Base-by-base conservation (phyloP, 2,329 filamentous ascomycete species). In the Amauroascus verrucosus region DNA sequence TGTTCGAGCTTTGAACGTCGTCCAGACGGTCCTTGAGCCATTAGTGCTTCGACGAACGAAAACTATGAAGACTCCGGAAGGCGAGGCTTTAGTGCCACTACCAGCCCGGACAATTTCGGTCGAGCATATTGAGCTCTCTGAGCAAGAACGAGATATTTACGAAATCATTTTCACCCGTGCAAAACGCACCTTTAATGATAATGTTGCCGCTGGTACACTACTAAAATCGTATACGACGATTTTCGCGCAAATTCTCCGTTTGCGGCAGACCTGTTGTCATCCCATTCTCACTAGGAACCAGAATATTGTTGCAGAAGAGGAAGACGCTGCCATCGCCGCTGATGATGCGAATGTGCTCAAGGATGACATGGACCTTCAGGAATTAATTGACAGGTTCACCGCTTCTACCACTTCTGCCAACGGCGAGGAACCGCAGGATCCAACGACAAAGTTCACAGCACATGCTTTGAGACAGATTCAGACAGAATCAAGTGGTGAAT, bases 181-280 rank as follows among this genome's bases (percentile, higher is more conserved):
- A 0, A 95, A 91, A 66, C 79, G 82, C 50, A 86, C 90, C 0
- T 93, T 97, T 65, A 83, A 83, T 30, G 82, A 84, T 56, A 97
- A 95, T 55, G 78, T 95, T 11, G 88, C 95, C 65, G 88, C 87
- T 8, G 93, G 93, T 3, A 97, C 91, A 0, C 78, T 98, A 3
- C 81, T 97, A 75, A 96, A 95, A 67, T 90, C 89, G 0, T 98
- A 90, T 64, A 95, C 93, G 0, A 96, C 89, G 50, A 96, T 98
- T 58, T 96, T 98, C 65, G 91, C 93, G 0, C 93, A 98, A 67
- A 94, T 98, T 63, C 72, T 98, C 38, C 86, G 93, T 1, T 80
- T 98, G 7, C 83, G 93, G 1, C 93, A 98, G 64, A 87, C 88
- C 1, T 98, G 93, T 67, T 97, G 93, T 58, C 93, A 98, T 67